Evolutionary conservation across 192 early-diverging fungal species (phyloP).

Genomic region (Umbelopsis sp.): DNA sequence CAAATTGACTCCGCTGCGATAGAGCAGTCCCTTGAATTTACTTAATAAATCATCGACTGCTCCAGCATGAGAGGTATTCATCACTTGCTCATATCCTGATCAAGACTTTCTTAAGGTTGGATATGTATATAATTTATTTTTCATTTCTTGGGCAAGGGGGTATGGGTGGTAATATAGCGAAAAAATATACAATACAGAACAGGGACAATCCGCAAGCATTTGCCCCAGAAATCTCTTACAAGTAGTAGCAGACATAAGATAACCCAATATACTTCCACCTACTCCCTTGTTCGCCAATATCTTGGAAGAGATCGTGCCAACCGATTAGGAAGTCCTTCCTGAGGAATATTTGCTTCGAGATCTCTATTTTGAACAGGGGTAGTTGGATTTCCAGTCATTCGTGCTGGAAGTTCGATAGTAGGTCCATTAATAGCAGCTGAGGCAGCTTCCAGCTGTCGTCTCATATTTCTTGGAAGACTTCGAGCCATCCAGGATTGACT

Average conservation of each 20-base stretch:
- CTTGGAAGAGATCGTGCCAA: slow-evolving; percentile 6
- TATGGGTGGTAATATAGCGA: neutral
- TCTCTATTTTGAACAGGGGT: neutral
- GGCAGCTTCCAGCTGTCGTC: slow-evolving; percentile 27
- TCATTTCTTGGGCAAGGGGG: neutral
- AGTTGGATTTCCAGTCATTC: slow-evolving; percentile 18
- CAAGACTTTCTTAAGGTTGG: neutral
- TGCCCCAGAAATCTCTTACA: neutral
- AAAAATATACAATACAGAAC: slow-evolving; percentile 1
- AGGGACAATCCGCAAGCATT: neutral
- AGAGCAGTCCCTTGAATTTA: too few relatives aligned
- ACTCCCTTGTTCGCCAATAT: slow-evolving; percentile 7
- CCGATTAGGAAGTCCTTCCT: neutral
- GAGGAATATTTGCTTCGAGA: neutral
- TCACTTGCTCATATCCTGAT: too few relatives aligned
- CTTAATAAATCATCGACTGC: too few relatives aligned
- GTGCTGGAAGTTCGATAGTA: slow-evolving; percentile 22
- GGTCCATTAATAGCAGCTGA: slow-evolving; percentile 8
- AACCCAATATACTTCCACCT: neutral
- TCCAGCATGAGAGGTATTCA: too few relatives aligned
- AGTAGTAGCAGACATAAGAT: neutral
- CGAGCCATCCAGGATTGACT: slow-evolving; percentile 37
- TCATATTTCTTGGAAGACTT: slow-evolving; percentile 35
- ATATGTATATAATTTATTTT: neutral
- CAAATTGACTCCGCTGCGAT: too few relatives aligned